A percentile compares a stretch with the other conserved stretches of the same genome.
These are phyloP conservation scores for Starmerella bombicola DNA, from an alignment of 805 yeast species.

Conservation along the genomic window DNA sequence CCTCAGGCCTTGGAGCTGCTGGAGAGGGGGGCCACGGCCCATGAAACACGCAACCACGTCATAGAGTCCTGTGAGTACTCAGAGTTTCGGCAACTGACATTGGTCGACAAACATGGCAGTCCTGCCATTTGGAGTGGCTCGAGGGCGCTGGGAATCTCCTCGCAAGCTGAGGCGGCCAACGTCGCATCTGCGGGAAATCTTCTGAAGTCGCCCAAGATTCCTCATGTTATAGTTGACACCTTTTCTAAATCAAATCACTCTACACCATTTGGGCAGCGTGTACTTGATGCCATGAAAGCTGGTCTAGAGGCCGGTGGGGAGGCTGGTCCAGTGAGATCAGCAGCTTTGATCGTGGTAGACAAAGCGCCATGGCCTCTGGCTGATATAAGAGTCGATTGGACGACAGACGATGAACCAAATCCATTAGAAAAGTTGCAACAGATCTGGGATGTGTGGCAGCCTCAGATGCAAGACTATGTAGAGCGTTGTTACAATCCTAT, in stretches of 20 bases:
- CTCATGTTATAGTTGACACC: slow-evolving; percentile 12
- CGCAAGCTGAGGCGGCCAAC: slow-evolving; percentile 6
- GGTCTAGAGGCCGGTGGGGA: slow-evolving; percentile 20
- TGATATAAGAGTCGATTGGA: slow-evolving; percentile 18
- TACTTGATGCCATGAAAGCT: slow-evolving; percentile 16
- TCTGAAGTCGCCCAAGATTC: slow-evolving; percentile 9
- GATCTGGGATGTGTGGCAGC: slow-evolving; percentile 14
- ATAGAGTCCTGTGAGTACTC: slow-evolving; percentile 1
- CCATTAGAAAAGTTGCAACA: slow-evolving; percentile 12
- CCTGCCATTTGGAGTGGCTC: slow-evolving; percentile 18
- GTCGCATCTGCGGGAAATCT: slow-evolving; percentile 19
- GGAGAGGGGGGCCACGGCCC: slow-evolving; percentile 9
- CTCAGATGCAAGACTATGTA: slow-evolving; percentile 19
- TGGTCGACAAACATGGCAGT: slow-evolving; percentile 10
- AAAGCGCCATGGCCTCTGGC: slow-evolving; percentile 16
- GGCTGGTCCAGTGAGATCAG: slow-evolving; percentile 19
- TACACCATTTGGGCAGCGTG: slow-evolving; percentile 13
- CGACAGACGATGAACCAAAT: slow-evolving; percentile 6
- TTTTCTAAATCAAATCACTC: slow-evolving; percentile 5
- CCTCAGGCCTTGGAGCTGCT: slow-evolving; percentile 12
- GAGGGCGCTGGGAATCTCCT: slow-evolving; percentile 13
- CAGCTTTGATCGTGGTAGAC: slow-evolving; percentile 13
- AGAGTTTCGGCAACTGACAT: slow-evolving; percentile 16
- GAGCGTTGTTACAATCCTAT: slow-evolving; percentile 14
- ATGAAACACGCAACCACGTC: slow-evolving; percentile 8